Conservation (phyloP, 2,329 filamentous ascomycete genomes). For the Phoma sp. region DNA sequence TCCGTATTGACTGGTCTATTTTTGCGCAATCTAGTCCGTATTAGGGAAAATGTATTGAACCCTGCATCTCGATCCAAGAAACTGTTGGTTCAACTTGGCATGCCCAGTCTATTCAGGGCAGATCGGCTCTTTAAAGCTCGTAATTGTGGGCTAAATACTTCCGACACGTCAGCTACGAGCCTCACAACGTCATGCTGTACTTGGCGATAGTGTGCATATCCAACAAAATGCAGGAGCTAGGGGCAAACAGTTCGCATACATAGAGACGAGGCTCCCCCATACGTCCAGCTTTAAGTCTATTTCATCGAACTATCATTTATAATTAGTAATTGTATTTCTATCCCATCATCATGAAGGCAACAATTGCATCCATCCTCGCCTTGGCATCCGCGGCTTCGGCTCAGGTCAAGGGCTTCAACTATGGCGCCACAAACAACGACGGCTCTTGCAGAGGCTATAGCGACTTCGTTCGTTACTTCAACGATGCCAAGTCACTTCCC, state of each 20-base stretch:
- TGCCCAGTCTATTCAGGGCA: conserved; percentile 10
- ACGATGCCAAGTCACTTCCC: conserved; percentile 67
- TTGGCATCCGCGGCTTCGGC: conserved; percentile 34
- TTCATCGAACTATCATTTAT: background rate
- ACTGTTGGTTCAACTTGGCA: conserved; percentile 9
- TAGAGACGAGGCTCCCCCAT: background rate
- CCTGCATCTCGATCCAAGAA: conserved; percentile 4
- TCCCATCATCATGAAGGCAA: conserved; percentile 22
- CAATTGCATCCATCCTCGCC: conserved; percentile 24
- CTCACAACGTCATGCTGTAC: conserved; percentile 14
- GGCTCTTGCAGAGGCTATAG: conserved; percentile 66
- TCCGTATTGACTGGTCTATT: conserved; percentile 2
- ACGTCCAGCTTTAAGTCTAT: background rate
- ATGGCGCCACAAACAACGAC: conserved; percentile 67
- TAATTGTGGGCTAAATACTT: conserved; percentile 4
- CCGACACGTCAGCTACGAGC: conserved; percentile 19
- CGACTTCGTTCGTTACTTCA: conserved; percentile 75
- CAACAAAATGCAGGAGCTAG: conserved; percentile 9
- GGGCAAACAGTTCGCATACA: conserved; percentile 10
- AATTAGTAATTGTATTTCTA: conserved; percentile 10
- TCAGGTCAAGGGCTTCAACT: conserved; percentile 70
- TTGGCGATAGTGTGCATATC: conserved; percentile 11
- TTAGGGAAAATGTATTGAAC: background rate
- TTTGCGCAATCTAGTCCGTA: background rate
- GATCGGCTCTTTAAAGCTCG: conserved; percentile 9